A percentile compares a stretch with the other conserved stretches of the same genome.
phyloP scores from a whole-genome alignment of 2,329 filamentous ascomycete species.

The Diaporthe eres region DNA sequence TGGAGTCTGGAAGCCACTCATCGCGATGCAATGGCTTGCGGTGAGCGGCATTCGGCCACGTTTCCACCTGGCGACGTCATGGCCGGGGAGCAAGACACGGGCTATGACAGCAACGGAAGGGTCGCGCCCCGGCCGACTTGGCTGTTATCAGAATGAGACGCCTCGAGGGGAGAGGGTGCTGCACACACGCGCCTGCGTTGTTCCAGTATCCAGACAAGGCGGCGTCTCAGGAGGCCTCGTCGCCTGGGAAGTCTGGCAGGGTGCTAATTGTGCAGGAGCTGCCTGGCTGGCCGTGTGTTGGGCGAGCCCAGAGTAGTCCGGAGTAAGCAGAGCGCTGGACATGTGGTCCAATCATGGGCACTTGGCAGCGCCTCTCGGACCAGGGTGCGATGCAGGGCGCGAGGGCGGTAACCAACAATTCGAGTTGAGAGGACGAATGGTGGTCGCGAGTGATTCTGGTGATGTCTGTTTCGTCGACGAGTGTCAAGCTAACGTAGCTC shows the following conservation, averaged over 20 bases:
- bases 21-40: not conserved
- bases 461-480: not conserved
- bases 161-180: not conserved
- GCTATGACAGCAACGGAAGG: too few relatives aligned
- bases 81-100: not conserved
- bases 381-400: not conserved
- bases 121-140: not conserved
- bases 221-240: not conserved
- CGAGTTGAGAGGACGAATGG: not conserved
- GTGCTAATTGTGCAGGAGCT: not conserved
- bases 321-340: slow-evolving; percentile 5
- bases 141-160: not conserved
- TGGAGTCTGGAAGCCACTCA: not conserved
- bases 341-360: slow-evolving; percentile 17
- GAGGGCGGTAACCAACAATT: not conserved
- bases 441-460: too few relatives aligned
- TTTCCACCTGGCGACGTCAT: not conserved
- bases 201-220: not conserved
- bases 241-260: not conserved
- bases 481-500: not conserved
- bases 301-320: not conserved
- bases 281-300: not conserved
- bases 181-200: not conserved
- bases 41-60: slow-evolving; percentile 12
- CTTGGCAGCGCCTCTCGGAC: slow-evolving; percentile 3